A percentile compares a stretch with the other conserved stretches of the same genome.
Conservation (phyloP, 1,139 yeast species). For the Yamadazyma buinensis region DNA sequence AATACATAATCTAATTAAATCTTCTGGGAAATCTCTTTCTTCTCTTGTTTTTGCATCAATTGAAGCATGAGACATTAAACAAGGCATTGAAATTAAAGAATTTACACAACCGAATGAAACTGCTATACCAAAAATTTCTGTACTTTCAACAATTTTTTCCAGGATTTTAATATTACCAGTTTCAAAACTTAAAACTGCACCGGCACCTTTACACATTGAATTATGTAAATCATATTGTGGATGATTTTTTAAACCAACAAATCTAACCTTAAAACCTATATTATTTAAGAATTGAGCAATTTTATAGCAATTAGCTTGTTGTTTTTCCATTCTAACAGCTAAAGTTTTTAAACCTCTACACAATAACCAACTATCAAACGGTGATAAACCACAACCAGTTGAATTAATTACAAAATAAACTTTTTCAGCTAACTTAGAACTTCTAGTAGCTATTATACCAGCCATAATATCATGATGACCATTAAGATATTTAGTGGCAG, state of each 20-base stretch:
- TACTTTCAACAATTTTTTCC: constrained; percentile 70
- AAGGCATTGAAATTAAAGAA: constrained; percentile 87
- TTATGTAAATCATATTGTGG: constrained; percentile 79
- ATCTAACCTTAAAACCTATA: constrained; percentile 67
- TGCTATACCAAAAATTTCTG: constrained; percentile 80
- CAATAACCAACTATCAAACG: constrained; percentile 87
- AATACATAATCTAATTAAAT: constrained; percentile 79
- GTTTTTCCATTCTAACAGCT: constrained; percentile 80
- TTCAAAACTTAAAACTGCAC: constrained; percentile 86
- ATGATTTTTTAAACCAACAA: constrained; percentile 78
- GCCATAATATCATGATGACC: constrained; percentile 98
- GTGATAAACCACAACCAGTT: constrained; percentile 86
- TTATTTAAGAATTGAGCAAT: constrained; percentile 70
- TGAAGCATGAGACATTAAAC: constrained; percentile 96
- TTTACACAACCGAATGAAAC: constrained; percentile 95
- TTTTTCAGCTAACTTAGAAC: constrained; percentile 59
- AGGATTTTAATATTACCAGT: constrained; percentile 70
- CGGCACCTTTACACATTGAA: constrained; percentile 78
- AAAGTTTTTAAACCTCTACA: constrained; percentile 84
- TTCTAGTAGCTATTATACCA: constrained; percentile 76
- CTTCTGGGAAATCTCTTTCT: constrained; percentile 89
- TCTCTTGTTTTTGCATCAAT: constrained; percentile 83
- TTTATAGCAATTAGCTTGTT: constrained; percentile 71
- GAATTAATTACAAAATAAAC: constrained; percentile 79
- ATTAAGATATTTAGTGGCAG: constrained; percentile 86